phyloP scores from a whole-genome alignment of 257 asterid species.

The Henckelia pumila region DNA sequence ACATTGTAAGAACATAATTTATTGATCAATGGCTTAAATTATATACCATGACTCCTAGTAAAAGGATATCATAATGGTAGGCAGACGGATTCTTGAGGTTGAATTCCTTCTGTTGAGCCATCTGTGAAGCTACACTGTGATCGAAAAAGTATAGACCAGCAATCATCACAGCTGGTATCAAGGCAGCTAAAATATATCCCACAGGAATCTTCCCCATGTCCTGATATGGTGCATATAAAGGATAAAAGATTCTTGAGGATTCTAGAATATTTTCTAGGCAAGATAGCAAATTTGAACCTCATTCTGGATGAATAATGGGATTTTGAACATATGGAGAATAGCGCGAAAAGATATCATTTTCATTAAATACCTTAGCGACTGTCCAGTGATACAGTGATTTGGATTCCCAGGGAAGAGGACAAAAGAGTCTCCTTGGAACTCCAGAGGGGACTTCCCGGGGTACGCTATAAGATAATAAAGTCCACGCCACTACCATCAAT shows the following conservation, averaged over 20 bases:
- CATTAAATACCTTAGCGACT: constrained; percentile 38
- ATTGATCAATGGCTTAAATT: background rate
- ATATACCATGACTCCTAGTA: constrained; percentile 59
- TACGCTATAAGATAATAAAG: constrained; percentile 44
- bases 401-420: constrained; percentile 48
- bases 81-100: constrained; percentile 61
- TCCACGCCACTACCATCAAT: constrained; percentile 49
- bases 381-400: constrained; percentile 51
- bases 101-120: constrained; percentile 65
- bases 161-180: constrained; percentile 55
- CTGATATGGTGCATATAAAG: constrained; percentile 24
- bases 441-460: constrained; percentile 40
- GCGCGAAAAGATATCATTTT: background rate
- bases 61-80: constrained; percentile 52
- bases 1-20: background rate
- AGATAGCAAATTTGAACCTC: background rate
- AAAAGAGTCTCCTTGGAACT: constrained; percentile 50
- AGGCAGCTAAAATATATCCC: constrained; percentile 44
- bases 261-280: background rate
- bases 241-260: background rate
- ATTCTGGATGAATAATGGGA: background rate
- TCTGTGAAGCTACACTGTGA: constrained; percentile 58
- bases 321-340: background rate
- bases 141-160: constrained; percentile 64
- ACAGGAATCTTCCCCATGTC: constrained; percentile 56